These are phyloP conservation scores for Monosporascus sp. DNA, from an alignment of 2,329 filamentous ascomycete genomes.

Conservation along the genomic window DNA sequence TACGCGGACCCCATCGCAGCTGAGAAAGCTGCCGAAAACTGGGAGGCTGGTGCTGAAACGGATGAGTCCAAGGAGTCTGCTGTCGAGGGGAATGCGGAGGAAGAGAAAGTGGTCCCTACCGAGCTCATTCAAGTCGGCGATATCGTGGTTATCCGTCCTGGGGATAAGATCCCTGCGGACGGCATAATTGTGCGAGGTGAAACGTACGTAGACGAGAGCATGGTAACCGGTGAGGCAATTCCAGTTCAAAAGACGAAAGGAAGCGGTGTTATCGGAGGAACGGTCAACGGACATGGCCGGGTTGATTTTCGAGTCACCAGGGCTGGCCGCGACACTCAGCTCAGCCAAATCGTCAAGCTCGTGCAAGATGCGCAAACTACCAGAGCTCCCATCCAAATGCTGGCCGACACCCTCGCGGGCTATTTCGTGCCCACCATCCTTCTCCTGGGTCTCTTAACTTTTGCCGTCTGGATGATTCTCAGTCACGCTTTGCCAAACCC, in stretches of 20 bases:
- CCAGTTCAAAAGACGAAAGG: slow-evolving; percentile 86
- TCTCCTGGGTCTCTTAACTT: slow-evolving; percentile 75
- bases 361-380: slow-evolving; percentile 96
- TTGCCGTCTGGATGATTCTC: slow-evolving; percentile 88
- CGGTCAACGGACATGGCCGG: slow-evolving; percentile 88
- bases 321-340: slow-evolving; percentile 89
- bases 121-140: slow-evolving; percentile 93
- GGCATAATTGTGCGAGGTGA: slow-evolving; percentile 82
- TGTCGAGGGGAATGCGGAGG: slow-evolving; percentile 56
- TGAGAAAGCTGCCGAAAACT: slow-evolving; percentile 80
- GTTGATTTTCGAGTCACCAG: slow-evolving; percentile 89
- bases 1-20: slow-evolving; percentile 92
- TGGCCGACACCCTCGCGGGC: slow-evolving; percentile 86
- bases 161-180: slow-evolving; percentile 95
- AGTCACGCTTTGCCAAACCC: slow-evolving; percentile 79
- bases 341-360: slow-evolving; percentile 97
- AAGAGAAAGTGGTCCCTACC: slow-evolving; percentile 83
- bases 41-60: slow-evolving; percentile 45
- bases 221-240: slow-evolving; percentile 97
- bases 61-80: slow-evolving; percentile 40
- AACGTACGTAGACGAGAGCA: slow-evolving; percentile 93
- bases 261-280: slow-evolving; percentile 78
- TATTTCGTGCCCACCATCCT: slow-evolving; percentile 93
- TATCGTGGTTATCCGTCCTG: slow-evolving; percentile 85
- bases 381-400: slow-evolving; percentile 86